Evolutionary conservation across 345 rosid species (phyloP), one percentile per base, ranked within the genome.

Genomic region (Eucalyptus marginata): DNA sequence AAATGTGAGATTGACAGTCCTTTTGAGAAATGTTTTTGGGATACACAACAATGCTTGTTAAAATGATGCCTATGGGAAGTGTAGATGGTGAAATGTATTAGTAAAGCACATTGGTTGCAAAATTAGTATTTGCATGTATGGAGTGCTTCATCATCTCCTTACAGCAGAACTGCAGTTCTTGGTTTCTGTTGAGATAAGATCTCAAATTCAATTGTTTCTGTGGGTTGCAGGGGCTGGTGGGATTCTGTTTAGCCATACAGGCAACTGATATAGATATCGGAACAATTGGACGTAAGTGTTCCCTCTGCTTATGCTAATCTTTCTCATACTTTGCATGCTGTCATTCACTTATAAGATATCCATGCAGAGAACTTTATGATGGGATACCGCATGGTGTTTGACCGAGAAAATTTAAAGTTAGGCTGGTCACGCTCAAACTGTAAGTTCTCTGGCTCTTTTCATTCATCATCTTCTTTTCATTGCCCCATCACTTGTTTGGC

Each of bases 401-500:
- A 97, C 89, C 93, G 96, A 89, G 99, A 96, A 90, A 94, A 94
- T 90, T 88, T 95, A 94, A 96, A 93, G 94, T 92, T 96, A 87
- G 95, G 97, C 83, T 97, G 99, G 99, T 97, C 99, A 68, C 89
- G 47, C 18, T 97, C 98, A 36, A 92, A 93, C 86, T 97, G 99
- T 97, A 92, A 96, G 98, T 90, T 89, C 79, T 59, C 81, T 17
- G 12, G 47, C 47, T n/a, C 43, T 29, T 85, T 59, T 49, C 43
- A 47, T 31, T 56, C 44, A 44, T 87, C 86, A 40, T 87, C 43
- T 66, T 52, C 22, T 44, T 18, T 49, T 27, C 43, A n/a, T 62
- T 46, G 86, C 83, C 46, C 44, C 16, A 52, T 68, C 56, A 71
- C 50, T 56, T 14, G 15, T 36, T 52, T 49, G 33, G 29, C 83